Evolutionary conservation across 306 rosid species (phyloP).

Genomic region (Adenanthera pavonina): DNA sequence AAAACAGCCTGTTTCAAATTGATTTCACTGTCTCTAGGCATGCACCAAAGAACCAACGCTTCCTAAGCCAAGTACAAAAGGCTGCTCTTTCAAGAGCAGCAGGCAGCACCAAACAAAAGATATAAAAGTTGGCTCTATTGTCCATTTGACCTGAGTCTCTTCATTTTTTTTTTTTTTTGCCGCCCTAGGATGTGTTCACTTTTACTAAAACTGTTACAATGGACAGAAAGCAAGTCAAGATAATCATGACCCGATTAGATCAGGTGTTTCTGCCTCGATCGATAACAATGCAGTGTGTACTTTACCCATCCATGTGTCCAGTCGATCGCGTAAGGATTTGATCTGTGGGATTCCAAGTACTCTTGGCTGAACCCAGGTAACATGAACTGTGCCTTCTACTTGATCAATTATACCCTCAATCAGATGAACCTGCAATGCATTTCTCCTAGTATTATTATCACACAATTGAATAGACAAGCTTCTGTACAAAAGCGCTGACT

Average conservation of each 20-base stretch:
- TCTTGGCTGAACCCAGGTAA: constrained; percentile 99
- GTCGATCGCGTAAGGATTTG: constrained; percentile 82
- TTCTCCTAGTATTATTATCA: not conserved
- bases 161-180: constrained; percentile 30
- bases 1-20: constrained; percentile 52
- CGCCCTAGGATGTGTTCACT: constrained; percentile 48
- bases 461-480: constrained; percentile 13
- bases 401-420: constrained; percentile 98
- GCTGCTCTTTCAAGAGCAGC: constrained; percentile 50
- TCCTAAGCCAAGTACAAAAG: constrained; percentile 60
- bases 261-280: constrained; percentile 98
- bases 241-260: constrained; percentile 81
- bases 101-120: constrained; percentile 53
- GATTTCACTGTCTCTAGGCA: constrained; percentile 57
- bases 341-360: constrained; percentile 90
- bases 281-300: constrained; percentile 87
- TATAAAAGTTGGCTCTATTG: constrained; percentile 50
- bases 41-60: constrained; percentile 62
- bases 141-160: constrained; percentile 49
- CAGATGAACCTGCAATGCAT: constrained; percentile 81
- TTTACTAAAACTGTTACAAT: constrained; percentile 56
- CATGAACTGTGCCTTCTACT: constrained; percentile 92
- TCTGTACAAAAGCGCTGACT: not conserved
- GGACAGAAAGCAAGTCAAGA: constrained; percentile 47
- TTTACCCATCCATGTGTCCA: constrained; percentile 85